Evolutionary conservation across 306 rosid species (phyloP).

Genomic region (Senna tora): DNA sequence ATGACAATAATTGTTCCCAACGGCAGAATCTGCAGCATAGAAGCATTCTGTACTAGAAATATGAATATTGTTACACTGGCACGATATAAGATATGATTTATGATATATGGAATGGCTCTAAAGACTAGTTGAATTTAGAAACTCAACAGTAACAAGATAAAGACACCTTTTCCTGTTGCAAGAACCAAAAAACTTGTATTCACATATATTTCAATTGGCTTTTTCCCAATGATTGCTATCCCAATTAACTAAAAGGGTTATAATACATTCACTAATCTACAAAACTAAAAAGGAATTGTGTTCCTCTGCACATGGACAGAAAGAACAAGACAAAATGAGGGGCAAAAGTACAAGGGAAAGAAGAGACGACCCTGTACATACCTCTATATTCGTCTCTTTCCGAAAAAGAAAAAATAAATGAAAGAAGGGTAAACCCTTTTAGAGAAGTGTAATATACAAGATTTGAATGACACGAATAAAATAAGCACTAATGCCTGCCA

Average conservation of each 20-base stretch:
- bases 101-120: slow-evolving; percentile 29
- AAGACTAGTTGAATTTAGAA: slow-evolving; percentile 42
- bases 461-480: slow-evolving; percentile 45
- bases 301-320: slow-evolving; percentile 50
- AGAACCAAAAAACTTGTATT: slow-evolving; percentile 61
- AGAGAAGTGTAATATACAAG: slow-evolving; percentile 67
- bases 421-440: slow-evolving; percentile 22
- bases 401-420: slow-evolving; percentile 14
- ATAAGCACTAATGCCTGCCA: slow-evolving; percentile 40
- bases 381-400: slow-evolving; percentile 63
- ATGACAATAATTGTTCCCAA: slow-evolving; percentile 7
- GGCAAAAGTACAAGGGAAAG: slow-evolving; percentile 37
- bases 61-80: neutral
- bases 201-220: slow-evolving; percentile 64
- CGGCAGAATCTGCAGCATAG: neutral
- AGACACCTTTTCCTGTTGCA: slow-evolving; percentile 38
- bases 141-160: slow-evolving; percentile 42
- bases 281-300: slow-evolving; percentile 45
- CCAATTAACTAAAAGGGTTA: slow-evolving; percentile 50
- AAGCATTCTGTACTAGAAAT: neutral
- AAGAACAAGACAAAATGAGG: slow-evolving; percentile 32
- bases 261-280: slow-evolving; percentile 67
- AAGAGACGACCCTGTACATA: slow-evolving; percentile 81
- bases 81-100: neutral
- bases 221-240: slow-evolving; percentile 65